A percentile compares a stretch with the other conserved stretches of the same genome.
Evolutionary conservation across 441 rosid genomes (phyloP).

Genomic region (Syzygium syzygioides): DNA sequence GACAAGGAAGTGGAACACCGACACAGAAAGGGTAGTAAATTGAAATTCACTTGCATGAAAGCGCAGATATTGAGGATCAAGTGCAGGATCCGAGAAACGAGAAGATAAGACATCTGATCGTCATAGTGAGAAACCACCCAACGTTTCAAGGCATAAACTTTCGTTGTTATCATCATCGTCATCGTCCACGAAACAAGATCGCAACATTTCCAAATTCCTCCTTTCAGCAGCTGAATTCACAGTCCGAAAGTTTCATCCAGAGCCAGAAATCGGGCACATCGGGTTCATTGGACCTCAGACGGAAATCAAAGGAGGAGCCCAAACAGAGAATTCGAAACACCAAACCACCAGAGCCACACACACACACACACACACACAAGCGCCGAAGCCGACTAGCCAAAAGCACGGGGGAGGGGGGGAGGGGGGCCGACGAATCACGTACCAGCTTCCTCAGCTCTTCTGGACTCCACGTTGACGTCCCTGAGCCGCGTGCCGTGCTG

Average conservation of each 20-base stretch:
- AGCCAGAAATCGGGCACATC: not conserved
- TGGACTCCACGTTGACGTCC: constrained; percentile 66
- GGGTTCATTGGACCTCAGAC: not conserved
- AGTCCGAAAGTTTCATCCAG: not conserved
- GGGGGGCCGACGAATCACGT: not conserved
- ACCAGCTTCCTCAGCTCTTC: constrained; percentile 89
- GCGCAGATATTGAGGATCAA: not conserved
- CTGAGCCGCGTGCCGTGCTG: constrained; percentile 54
- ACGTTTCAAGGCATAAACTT: not conserved
- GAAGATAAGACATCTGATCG: not conserved
- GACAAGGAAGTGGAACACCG: not conserved
- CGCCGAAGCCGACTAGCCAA: not conserved
- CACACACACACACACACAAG: not conserved
- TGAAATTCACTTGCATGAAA: not conserved
- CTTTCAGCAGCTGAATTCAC: not conserved
- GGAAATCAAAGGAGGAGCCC: not conserved
- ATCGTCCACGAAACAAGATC: not conserved
- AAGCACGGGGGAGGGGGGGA: not conserved
- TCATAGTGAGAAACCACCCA: not conserved
- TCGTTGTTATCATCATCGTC: not conserved
- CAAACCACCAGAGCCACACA: not conserved
- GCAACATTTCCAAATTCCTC: not conserved
- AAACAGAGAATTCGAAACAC: not conserved
- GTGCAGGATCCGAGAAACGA: not conserved
- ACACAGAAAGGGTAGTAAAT: not conserved